These are phyloP conservation scores for Phyllosticta citrichinensis DNA, from an alignment of 2,329 filamentous ascomycete genomes.

Conservation along the genomic window DNA sequence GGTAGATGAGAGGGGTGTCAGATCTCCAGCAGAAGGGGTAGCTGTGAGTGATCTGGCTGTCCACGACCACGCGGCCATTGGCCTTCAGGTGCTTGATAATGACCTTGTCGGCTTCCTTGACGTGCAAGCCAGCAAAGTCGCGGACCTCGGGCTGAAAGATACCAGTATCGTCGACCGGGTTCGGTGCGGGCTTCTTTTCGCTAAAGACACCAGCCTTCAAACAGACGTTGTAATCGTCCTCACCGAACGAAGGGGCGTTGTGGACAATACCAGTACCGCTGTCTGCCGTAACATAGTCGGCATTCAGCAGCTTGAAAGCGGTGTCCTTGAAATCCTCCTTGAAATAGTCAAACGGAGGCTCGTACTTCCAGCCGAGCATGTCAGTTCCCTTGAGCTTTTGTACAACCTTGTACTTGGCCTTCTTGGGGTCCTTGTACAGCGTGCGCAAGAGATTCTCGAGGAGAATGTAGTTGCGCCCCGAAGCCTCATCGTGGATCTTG, in stretches of 20 bases:
- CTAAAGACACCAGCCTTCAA: conserved; percentile 66
- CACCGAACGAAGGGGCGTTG: conserved; percentile 85
- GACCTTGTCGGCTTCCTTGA: conserved; percentile 83
- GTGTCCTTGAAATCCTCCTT: conserved; percentile 78
- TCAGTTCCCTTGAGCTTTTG: conserved; percentile 72
- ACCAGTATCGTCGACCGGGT: conserved; percentile 79
- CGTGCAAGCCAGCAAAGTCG: conserved; percentile 78
- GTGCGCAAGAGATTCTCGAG: conserved; percentile 72
- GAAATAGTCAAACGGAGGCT: conserved; percentile 84
- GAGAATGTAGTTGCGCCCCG: conserved; percentile 75
- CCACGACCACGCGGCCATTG: conserved; percentile 66
- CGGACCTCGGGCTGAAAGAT: conserved; percentile 66
- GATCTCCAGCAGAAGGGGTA: conserved; percentile 92
- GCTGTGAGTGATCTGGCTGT: conserved; percentile 81
- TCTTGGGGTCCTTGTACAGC: conserved; percentile 90
- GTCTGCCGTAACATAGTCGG: conserved; percentile 76
- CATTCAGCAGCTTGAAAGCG: conserved; percentile 74
- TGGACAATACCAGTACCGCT: conserved; percentile 92
- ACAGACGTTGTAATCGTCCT: conserved; percentile 87
- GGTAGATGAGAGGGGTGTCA: conserved; percentile 90
- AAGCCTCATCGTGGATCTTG: conserved; percentile 74
- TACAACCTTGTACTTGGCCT: conserved; percentile 80
- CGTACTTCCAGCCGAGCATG: conserved; percentile 81
- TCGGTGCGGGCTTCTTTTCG: conserved; percentile 69
- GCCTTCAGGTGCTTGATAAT: conserved; percentile 85